A percentile compares a stretch with the other conserved stretches of the same genome.
phyloP scores from a whole-genome alignment of 139 green algal species.

The Klebsormidium nitens region DNA sequence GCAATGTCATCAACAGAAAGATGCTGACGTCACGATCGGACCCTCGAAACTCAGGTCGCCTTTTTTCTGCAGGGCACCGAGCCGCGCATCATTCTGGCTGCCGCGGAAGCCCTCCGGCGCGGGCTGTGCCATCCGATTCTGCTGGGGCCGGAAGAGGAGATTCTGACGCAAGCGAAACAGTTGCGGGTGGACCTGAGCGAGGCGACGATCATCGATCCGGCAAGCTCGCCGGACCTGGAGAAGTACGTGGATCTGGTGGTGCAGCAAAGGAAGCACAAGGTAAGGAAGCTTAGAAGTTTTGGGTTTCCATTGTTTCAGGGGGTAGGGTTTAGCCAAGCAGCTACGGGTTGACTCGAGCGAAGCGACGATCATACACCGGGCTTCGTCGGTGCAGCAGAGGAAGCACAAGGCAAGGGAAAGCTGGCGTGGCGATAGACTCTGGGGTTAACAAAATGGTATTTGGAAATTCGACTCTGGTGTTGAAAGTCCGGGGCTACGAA shows the following conservation, averaged over 20 bases:
- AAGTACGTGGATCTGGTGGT: slow-evolving; percentile 22
- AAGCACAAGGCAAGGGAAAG: slow-evolving; percentile 39
- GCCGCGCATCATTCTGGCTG: slow-evolving; percentile 61
- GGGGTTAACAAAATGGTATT: slow-evolving; percentile 11
- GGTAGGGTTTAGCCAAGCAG: slow-evolving; percentile 28
- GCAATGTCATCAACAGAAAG: no score
- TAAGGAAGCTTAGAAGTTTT: no score
- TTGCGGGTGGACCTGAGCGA: slow-evolving; percentile 59
- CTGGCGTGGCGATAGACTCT: slow-evolving; percentile 3
- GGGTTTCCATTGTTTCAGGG: no score
- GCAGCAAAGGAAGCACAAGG: slow-evolving; percentile 38
- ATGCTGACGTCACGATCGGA: no score
- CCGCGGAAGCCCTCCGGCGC: slow-evolving; percentile 51
- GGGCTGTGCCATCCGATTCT: slow-evolving; percentile 65
- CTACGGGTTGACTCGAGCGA: slow-evolving; percentile 59
- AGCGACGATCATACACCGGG: slow-evolving; percentile 53
- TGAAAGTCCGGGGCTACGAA: neutral
- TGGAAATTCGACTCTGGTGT: neutral
- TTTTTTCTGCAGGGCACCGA: slow-evolving; percentile 48
- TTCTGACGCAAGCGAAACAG: slow-evolving; percentile 37
- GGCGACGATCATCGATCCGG: slow-evolving; percentile 53
- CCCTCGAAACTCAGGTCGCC: no score
- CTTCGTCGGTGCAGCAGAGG: slow-evolving; percentile 11
- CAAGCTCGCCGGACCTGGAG: slow-evolving; percentile 28
- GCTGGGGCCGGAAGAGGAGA: slow-evolving; percentile 56